A percentile compares a stretch with the other conserved stretches of the same genome.
These are phyloP conservation scores for Nicotiana otophora DNA, from an alignment of 257 asterid species.

Conservation along the genomic window DNA sequence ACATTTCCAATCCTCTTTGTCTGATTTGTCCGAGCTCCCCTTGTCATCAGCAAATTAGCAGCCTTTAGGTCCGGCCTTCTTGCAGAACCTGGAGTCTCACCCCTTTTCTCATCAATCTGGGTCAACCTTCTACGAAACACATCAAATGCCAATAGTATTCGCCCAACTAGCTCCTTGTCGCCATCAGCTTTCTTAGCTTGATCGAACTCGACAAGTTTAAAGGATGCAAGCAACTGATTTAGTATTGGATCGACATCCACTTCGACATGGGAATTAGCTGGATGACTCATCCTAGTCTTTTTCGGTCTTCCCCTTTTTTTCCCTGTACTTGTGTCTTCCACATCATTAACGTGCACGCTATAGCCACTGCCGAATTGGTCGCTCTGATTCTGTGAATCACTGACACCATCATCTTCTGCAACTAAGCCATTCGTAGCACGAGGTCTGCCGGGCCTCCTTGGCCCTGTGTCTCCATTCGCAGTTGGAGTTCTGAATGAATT, in stretches of 20 bases:
- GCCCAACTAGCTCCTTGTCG: conserved; percentile 46
- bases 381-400: conserved; percentile 39
- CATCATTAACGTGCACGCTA: conserved; percentile 27
- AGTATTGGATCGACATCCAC: conserved; percentile 42
- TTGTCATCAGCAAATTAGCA: conserved; percentile 49
- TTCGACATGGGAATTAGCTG: conserved; percentile 17
- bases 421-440: conserved; percentile 23
- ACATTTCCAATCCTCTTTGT: conserved; percentile 62
- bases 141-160: conserved; percentile 51
- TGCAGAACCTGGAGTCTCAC: conserved; percentile 32
- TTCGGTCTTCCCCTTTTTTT: conserved; percentile 43
- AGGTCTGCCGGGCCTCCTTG: conserved; percentile 28
- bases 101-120: conserved; percentile 61
- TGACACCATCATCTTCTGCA: conserved; percentile 49
- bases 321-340: conserved; percentile 36
- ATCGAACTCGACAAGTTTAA: conserved; percentile 51
- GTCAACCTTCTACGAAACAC: conserved; percentile 55
- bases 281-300: conserved; percentile 26
- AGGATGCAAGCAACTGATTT: conserved; percentile 35
- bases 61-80: conserved; percentile 77
- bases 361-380: conserved; percentile 22
- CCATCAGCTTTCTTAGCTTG: conserved; percentile 46
- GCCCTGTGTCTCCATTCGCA: conserved; percentile 41
- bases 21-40: conserved; percentile 63
- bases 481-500: conserved; percentile 70